Conservation (phyloP, 257 asterid species). For the Solanum pennellii region DNA sequence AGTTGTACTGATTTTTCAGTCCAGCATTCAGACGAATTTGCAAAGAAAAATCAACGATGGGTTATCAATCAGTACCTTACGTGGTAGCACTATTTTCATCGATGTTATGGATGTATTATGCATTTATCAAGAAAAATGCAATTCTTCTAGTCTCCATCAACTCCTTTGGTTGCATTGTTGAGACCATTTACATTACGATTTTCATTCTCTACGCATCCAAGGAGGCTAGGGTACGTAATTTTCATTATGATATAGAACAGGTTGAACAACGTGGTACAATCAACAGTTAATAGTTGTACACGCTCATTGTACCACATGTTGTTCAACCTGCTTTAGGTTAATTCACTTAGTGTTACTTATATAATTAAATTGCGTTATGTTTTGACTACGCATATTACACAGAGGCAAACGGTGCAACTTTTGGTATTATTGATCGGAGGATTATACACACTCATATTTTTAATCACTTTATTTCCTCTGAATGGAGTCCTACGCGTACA, state of each 20-base stretch:
- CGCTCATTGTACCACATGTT: background rate
- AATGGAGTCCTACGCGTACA: background rate
- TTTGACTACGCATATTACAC: background rate
- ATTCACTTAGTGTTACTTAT: background rate
- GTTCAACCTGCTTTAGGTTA: background rate
- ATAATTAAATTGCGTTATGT: background rate
- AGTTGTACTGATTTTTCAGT: conserved; percentile 16
- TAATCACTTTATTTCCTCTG: conserved; percentile 7
- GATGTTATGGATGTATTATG: conserved; percentile 70
- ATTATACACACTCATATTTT: conserved; percentile 6
- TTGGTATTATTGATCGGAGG: conserved; percentile 12
- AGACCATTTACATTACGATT: conserved; percentile 42
- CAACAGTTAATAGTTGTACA: background rate
- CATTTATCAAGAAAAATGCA: conserved; percentile 35
- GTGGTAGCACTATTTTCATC: conserved; percentile 63
- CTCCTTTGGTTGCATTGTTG: conserved; percentile 50
- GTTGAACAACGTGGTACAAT: background rate
- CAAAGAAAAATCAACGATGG: conserved; percentile 60
- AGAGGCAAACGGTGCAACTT: conserved; percentile 24
- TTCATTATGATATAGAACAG: background rate
- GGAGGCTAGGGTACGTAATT: conserved; percentile 27
- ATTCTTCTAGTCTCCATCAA: conserved; percentile 56
- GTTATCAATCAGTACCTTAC: conserved; percentile 57
- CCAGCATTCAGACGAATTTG: conserved; percentile 47
- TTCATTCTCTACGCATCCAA: conserved; percentile 42